Conservation (phyloP, 768 basidiomycete genomes). For the Tricholoma hemisulphureum region DNA sequence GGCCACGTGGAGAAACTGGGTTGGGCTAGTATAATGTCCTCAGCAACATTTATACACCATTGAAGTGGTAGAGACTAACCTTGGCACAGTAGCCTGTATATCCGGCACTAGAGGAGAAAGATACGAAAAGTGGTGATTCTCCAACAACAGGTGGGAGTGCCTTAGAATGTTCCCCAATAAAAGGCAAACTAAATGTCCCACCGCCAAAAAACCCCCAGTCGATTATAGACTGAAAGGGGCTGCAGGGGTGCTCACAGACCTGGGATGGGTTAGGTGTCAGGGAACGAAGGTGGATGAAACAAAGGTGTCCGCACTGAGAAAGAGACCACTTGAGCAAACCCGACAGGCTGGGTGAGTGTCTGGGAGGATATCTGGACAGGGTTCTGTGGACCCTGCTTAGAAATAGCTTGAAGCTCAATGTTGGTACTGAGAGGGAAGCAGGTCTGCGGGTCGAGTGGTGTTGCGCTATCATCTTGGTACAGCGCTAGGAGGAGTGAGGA, state of each 20-base stretch:
- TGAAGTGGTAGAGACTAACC: slow-evolving; percentile 1
- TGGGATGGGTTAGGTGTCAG: not conserved
- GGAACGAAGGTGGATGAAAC: not conserved
- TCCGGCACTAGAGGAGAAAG: slow-evolving; percentile 10
- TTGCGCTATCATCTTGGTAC: slow-evolving; percentile 32
- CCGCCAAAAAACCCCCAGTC: not conserved
- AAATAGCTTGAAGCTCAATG: not conserved
- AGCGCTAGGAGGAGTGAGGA: slow-evolving; percentile 43
- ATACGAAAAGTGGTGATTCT: slow-evolving; percentile 17
- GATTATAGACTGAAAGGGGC: not conserved
- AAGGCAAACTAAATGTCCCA: not conserved
- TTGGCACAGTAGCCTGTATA: slow-evolving; percentile 19
- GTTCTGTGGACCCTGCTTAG: not conserved
- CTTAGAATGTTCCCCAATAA: not conserved
- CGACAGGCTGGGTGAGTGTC: not conserved
- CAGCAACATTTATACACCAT: not conserved
- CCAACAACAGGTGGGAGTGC: slow-evolving; percentile 14
- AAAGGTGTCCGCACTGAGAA: not conserved
- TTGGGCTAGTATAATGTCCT: slow-evolving; percentile 12
- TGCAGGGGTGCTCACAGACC: not conserved
- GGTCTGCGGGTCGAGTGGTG: slow-evolving; percentile 14
- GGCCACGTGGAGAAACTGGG: slow-evolving; percentile 15
- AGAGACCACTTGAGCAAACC: not conserved
- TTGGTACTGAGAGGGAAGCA: slow-evolving; percentile 7
- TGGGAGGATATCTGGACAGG: not conserved